A percentile compares a stretch with the other conserved stretches of the same genome.
Evolutionary conservation across 2,329 filamentous ascomycete genomes (phyloP).

Genomic region (Venturia asperata): DNA sequence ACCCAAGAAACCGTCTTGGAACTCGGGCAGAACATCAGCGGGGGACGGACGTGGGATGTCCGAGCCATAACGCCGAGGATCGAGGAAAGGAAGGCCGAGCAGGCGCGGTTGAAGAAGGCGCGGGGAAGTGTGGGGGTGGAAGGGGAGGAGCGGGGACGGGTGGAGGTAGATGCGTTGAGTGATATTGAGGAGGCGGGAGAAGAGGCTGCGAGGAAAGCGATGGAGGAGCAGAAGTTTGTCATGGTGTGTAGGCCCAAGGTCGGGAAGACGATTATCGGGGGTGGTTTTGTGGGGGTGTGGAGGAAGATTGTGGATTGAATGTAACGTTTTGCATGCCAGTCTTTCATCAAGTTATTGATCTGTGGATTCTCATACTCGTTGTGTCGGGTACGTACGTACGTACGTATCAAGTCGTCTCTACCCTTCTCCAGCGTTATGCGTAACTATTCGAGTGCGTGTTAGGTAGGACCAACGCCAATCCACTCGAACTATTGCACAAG

Average conservation of each 20-base stretch:
- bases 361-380: too few species aligned
- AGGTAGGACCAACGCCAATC: too few species aligned
- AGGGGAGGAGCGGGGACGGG: constrained; percentile 13
- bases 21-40: constrained; percentile 45
- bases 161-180: constrained; percentile 12
- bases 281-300: constrained; percentile 30
- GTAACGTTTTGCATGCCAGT: too few species aligned
- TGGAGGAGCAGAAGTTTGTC: constrained; percentile 23
- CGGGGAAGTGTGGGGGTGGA: too few species aligned
- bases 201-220: background rate
- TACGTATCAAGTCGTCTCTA: too few species aligned
- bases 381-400: too few species aligned
- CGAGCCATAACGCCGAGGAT: constrained; percentile 42
- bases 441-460: too few species aligned
- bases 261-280: constrained; percentile 32
- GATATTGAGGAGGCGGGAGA: constrained; percentile 16
- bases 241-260: constrained; percentile 36
- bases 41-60: constrained; percentile 58
- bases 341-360: too few species aligned
- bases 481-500: too few species aligned
- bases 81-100: constrained; percentile 8
- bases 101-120: constrained; percentile 11
- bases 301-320: background rate
- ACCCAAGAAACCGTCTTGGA: constrained; percentile 55
- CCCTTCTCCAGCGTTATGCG: too few species aligned